A percentile compares a stretch with the other conserved stretches of the same genome.
Conservation (phyloP, 257 asterid species). For the Petunia secreta region DNA sequence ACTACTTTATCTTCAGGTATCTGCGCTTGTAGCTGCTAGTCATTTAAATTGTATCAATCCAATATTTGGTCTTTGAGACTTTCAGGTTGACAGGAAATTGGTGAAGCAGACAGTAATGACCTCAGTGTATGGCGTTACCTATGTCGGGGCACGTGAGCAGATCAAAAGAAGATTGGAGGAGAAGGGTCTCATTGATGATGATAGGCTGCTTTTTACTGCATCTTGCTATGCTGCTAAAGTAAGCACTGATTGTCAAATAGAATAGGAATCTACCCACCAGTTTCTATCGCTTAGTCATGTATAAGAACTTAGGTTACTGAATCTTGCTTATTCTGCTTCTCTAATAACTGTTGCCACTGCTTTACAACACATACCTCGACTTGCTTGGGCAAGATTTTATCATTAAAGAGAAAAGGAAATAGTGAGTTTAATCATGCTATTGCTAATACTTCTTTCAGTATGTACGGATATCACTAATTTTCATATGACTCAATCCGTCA, state of each 20-base stretch:
- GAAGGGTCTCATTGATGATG: conserved; percentile 83
- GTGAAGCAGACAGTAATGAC: conserved; percentile 99
- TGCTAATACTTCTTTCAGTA: background rate
- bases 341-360: background rate
- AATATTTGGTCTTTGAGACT: conserved; percentile 33
- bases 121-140: conserved; percentile 97
- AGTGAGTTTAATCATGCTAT: background rate
- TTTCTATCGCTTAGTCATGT: background rate
- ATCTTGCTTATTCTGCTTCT: background rate
- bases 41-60: conserved; percentile 31
- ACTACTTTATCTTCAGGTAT: background rate
- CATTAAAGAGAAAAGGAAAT: background rate
- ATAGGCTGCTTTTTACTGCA: conserved; percentile 70
- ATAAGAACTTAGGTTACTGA: background rate
- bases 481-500: background rate
- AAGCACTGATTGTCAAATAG: conserved; percentile 34
- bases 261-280: background rate
- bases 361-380: background rate
- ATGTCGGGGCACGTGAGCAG: conserved; percentile 96
- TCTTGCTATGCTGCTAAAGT: conserved; percentile 96
- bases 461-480: background rate
- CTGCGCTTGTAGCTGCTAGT: conserved; percentile 3
- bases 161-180: conserved; percentile 85
- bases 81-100: conserved; percentile 91
- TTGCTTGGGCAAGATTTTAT: background rate